Evolutionary conservation across 306 rosid genomes (phyloP), one percentile per base, ranked within the genome.

Genomic region (Lotus japonicus): DNA sequence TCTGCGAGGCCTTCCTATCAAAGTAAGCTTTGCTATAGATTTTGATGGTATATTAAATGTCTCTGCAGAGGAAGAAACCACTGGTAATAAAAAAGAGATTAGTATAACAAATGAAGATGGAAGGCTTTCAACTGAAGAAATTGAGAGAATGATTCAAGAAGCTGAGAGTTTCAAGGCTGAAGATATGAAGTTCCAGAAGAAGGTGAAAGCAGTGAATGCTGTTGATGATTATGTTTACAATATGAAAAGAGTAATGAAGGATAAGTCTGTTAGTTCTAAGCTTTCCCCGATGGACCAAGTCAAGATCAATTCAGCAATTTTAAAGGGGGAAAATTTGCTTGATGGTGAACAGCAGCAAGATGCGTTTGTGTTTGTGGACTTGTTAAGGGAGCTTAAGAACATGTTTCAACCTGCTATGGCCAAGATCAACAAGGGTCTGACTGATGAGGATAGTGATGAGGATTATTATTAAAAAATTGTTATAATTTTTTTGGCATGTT

Each of bases 11-110:
- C 75, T 66, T 52, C 65, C 84, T 39, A 3, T 81, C 0, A 41
- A 28, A 0, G 77, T 74, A 6, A 64, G 69, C 69, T 85, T 88
- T 10, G 68, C 48, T 5, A 48, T 88, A 0, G 87, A 85, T 4
- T 78, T 61, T 0, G 74, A 85, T 12, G 84, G 87, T 3, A 81
- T 85, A 3, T 18, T 88, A 9, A 74, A 65, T 1, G 90, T 83
- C 0, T 79, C 81, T 9, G 89, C 84, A 0, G 68, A 57, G 80
- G 89, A 84, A 4, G 23, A 38, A 57, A 61, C 81, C 2, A 77
- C 80, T 0, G 84, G 91, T 0, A 77, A 63, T 2, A 67, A 42
- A 67, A 79, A 59, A 12, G 51, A 68, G 43, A 80, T 80, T 63
- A 85, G 72, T 0, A 68, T 85, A 36, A 71, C 84, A 3, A 82